A percentile compares a stretch with the other conserved stretches of the same genome.
These are phyloP conservation scores for Blastobotrys aristatus DNA, from an alignment of 1,139 yeast genomes.

Conservation along the genomic window DNA sequence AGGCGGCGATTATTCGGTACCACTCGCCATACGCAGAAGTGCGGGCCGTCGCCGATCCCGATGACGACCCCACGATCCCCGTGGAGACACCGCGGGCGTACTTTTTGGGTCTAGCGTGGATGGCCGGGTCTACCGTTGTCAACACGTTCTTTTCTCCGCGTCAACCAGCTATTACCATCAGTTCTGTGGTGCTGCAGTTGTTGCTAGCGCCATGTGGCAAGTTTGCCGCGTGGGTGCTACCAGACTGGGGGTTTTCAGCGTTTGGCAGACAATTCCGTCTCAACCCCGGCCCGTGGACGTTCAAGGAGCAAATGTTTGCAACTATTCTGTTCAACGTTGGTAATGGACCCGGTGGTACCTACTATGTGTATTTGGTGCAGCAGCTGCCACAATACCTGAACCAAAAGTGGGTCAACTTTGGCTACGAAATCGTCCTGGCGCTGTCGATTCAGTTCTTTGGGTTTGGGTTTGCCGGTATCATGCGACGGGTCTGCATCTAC, in stretches of 20 bases:
- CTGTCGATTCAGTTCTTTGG: slow-evolving; percentile 55
- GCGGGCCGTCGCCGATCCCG: slow-evolving; percentile 50
- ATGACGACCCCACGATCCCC: slow-evolving; percentile 27
- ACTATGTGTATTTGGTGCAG: slow-evolving; percentile 43
- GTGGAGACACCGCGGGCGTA: slow-evolving; percentile 55
- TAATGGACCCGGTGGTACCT: slow-evolving; percentile 13
- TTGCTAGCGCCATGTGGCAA: slow-evolving; percentile 46
- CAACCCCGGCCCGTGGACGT: slow-evolving; percentile 60
- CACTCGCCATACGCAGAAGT: slow-evolving; percentile 62
- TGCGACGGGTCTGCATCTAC: slow-evolving; percentile 52
- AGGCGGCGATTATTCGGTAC: slow-evolving; percentile 37
- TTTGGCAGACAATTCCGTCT: slow-evolving; percentile 39
- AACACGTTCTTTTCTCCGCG: slow-evolving; percentile 55
- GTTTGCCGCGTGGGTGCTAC: slow-evolving; percentile 32
- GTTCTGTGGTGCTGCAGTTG: slow-evolving; percentile 50
- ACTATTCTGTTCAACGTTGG: slow-evolving; percentile 41
- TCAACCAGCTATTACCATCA: slow-evolving; percentile 45
- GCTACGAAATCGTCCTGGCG: slow-evolving; percentile 47
- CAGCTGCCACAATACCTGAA: slow-evolving; percentile 40
- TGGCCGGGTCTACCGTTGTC: slow-evolving; percentile 48
- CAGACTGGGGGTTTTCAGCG: slow-evolving; percentile 43
- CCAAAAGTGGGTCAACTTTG: slow-evolving; percentile 42
- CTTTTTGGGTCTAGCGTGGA: slow-evolving; percentile 50
- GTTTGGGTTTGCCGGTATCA: slow-evolving; percentile 56
- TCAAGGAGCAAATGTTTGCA: slow-evolving; percentile 64